Percentiles rank a stretch among this genome's conserved stretches.
Evolutionary conservation across 108 stramenopile species (phyloP).

Genomic region (Cyclotella cryptica): DNA sequence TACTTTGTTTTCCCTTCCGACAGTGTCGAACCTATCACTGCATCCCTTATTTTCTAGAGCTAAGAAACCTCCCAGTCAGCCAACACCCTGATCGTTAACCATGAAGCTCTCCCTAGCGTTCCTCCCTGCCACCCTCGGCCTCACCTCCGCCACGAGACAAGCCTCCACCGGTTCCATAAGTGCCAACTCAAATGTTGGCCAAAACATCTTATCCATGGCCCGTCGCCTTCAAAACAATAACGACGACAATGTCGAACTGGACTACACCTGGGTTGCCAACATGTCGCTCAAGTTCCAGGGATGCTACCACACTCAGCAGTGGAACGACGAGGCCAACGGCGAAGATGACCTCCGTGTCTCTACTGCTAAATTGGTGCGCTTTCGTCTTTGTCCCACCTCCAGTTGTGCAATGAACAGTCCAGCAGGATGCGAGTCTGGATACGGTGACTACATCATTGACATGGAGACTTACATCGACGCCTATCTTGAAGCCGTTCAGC

Average conservation of each 20-base stretch:
- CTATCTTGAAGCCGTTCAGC: conserved; percentile 60
- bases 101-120: conserved; percentile 39
- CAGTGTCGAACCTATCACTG: too few relatives aligned
- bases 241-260: conserved; percentile 25
- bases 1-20: too few relatives aligned
- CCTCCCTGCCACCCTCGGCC: conserved; percentile 24
- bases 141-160: conserved; percentile 13
- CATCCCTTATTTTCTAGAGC: too few relatives aligned
- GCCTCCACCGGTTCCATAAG: conserved; percentile 33
- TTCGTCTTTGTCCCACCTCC: conserved; percentile 81
- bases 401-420: conserved; percentile 62
- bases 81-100: neutral
- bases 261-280: conserved; percentile 74
- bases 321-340: conserved; percentile 75
- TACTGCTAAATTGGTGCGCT: conserved; percentile 80
- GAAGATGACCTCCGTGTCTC: conserved; percentile 72
- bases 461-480: conserved; percentile 80
- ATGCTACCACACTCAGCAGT: conserved; percentile 82
- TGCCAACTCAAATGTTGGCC: conserved; percentile 61
- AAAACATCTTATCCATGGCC: conserved; percentile 62
- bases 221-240: conserved; percentile 55
- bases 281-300: conserved; percentile 91
- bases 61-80: too few relatives aligned
- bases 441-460: conserved; percentile 89
- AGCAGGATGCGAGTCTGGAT: conserved; percentile 66